Base-by-base conservation (phyloP, 208 protist species). In the Leishmania major region DNA sequence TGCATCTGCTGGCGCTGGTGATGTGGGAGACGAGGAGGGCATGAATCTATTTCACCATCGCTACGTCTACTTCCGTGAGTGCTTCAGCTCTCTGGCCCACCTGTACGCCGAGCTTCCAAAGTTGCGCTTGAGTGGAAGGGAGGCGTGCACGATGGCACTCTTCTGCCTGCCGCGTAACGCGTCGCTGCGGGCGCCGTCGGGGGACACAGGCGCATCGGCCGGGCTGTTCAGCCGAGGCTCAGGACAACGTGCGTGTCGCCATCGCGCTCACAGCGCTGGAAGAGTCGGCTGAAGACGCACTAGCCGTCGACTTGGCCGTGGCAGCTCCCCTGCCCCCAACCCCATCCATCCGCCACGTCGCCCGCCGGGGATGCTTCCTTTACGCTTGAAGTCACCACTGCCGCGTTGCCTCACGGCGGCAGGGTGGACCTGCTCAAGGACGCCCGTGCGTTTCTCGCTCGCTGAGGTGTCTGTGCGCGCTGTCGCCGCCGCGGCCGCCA, bases 31-130 rank as follows among this genome's bases (percentile, higher is more conserved):
- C 3, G 74, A 83, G 25, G 80, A 83, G 45, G 0, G 2, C 0
- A 75, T 22, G 17, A 47, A 43, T 22, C 40, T 53, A 17, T 37
- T 66, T 53, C 75, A 57, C 31, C 80, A 73, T 67, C 84, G 80
- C 2, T 84, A 88, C 76, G 70, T 45, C 51, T 82, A 82, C 73
- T 76, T 88, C 25, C 80, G 71, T 17, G 84, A 82, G 73, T 83
- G 80, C 78, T 88, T 81, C 75, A 71, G 79, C 74, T 71, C 69
- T 31, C 53, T 88, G 3, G 80, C 84, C 2, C 71, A 82, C n/a
- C 28, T 77, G 62, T 77, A 74, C 55, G 70, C 80, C 35, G 84
- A 88, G 77, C 64, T 88, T 59, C 80, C 80, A 19, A 73, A 60
- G 0, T 13, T 83, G 40, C 74, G 73, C 3, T 43, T 60, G 64